phyloP scores from a whole-genome alignment of 208 protist genomes.

The Trypanosoma avium region DNA sequence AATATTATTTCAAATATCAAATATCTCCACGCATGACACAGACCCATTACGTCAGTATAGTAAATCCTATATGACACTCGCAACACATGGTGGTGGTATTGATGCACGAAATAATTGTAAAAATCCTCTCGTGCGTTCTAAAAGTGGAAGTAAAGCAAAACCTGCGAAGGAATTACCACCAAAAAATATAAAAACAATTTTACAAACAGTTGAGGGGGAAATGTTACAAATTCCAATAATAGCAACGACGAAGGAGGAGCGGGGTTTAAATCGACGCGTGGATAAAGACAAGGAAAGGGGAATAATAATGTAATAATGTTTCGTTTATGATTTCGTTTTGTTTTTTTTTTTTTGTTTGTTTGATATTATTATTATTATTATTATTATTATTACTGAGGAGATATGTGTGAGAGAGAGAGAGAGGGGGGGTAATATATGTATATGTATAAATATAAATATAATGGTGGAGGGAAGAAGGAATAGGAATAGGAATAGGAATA shows the following conservation, averaged over 20 bases:
- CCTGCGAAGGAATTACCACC: conserved; percentile 50
- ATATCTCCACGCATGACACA: conserved; percentile 34
- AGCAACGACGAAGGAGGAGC: conserved; percentile 43
- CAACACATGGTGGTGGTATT: conserved; percentile 80
- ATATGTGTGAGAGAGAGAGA: too few species aligned
- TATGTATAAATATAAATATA: too few species aligned
- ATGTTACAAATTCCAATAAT: conserved; percentile 57
- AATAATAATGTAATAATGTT: background rate
- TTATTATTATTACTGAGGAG: too few species aligned
- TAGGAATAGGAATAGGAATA: too few species aligned
- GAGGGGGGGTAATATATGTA: too few species aligned
- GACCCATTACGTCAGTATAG: conserved; percentile 65
- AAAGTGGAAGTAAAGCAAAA: conserved; percentile 45
- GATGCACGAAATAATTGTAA: conserved; percentile 42
- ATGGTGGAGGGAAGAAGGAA: too few species aligned
- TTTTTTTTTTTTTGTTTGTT: conserved; percentile 1
- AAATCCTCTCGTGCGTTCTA: conserved; percentile 39
- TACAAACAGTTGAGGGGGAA: conserved; percentile 60
- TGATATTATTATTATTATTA: too few species aligned
- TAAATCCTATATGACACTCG: conserved; percentile 90
- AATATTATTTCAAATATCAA: too few species aligned
- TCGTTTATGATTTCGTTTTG: background rate
- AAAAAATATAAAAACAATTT: conserved; percentile 46
- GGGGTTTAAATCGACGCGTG: conserved; percentile 61
- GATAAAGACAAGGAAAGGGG: conserved; percentile 46